Evolutionary conservation across 2,329 filamentous ascomycete genomes (phyloP).

Genomic region (Hymenoscyphus fraxineus): DNA sequence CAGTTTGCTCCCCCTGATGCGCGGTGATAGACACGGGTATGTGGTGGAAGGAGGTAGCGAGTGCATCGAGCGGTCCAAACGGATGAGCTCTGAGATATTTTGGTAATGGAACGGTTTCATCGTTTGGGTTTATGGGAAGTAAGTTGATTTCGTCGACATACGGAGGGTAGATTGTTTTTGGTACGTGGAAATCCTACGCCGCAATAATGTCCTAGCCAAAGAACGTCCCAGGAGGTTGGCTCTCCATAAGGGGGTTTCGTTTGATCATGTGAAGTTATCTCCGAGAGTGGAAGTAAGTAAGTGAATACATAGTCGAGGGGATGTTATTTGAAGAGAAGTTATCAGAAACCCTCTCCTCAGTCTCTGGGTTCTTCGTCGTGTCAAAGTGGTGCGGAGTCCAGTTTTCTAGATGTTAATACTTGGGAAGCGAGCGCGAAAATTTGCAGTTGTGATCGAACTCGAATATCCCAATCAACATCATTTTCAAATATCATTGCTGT

Average conservation of each 20-base stretch:
- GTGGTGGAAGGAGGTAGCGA: slow-evolving; percentile 12
- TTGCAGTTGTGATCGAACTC: slow-evolving; percentile 20
- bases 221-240: slow-evolving; percentile 19
- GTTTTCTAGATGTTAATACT: slow-evolving; percentile 8
- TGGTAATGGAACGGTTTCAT: slow-evolving; percentile 18
- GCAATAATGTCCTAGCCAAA: slow-evolving; percentile 24
- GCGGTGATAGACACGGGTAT: slow-evolving; percentile 21
- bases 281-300: slow-evolving; percentile 12
- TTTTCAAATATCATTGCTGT: slow-evolving; percentile 44
- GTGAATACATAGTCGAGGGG: slow-evolving; percentile 9
- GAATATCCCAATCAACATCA: slow-evolving; percentile 44
- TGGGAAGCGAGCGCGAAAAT: slow-evolving; percentile 16
- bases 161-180: background rate
- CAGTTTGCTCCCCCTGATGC: slow-evolving; percentile 20
- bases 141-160: slow-evolving; percentile 8
- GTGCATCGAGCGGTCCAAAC: slow-evolving; percentile 21
- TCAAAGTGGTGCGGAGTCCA: slow-evolving; percentile 11
- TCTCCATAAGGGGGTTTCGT: slow-evolving; percentile 17
- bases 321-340: slow-evolving; percentile 16
- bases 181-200: slow-evolving; percentile 19
- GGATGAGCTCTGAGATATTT: slow-evolving; percentile 21
- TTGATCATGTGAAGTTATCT: background rate
- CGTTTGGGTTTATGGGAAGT: slow-evolving; percentile 15
- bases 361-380: slow-evolving; percentile 24
- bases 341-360: slow-evolving; percentile 18